phyloP scores from a whole-genome alignment of 345 rosid species.

The Salix suchowensis region DNA sequence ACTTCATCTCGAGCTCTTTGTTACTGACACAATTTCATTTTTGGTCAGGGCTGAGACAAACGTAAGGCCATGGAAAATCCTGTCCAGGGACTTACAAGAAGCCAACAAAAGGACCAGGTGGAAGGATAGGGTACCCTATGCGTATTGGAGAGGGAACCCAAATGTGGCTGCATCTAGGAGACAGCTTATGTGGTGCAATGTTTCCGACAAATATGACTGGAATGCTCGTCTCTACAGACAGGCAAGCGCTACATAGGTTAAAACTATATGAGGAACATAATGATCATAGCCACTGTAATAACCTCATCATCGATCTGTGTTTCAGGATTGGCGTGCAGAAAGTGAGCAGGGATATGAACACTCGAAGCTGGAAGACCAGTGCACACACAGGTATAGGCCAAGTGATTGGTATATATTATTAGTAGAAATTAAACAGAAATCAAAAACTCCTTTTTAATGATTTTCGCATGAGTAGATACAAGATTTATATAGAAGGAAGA shows the following conservation, averaged over 20 bases:
- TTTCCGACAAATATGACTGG: constrained; percentile 17
- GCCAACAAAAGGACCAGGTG: constrained; percentile 40
- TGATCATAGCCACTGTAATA: not conserved
- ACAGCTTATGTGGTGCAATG: constrained; percentile 40
- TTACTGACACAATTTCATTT: too few relatives aligned
- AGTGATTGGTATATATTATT: not conserved
- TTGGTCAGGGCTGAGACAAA: constrained; percentile 44
- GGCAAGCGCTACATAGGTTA: not conserved
- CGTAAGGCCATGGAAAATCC: constrained; percentile 42
- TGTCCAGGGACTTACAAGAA: constrained; percentile 35
- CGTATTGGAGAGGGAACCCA: constrained; percentile 50
- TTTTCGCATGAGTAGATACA: constrained; percentile 37
- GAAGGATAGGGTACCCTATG: constrained; percentile 57
- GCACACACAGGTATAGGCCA: constrained; percentile 45
- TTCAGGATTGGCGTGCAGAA: constrained; percentile 38
- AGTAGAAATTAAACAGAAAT: too few relatives aligned
- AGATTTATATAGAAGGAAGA: constrained; percentile 68
- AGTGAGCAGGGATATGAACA: constrained; percentile 30
- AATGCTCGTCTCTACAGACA: constrained; percentile 20
- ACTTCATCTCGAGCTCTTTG: too few relatives aligned
- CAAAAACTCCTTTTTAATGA: too few relatives aligned
- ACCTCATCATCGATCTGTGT: not conserved
- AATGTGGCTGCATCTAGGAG: constrained; percentile 25
- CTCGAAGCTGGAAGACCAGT: constrained; percentile 48
- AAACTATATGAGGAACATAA: not conserved